Conservation (phyloP, 1,139 yeast species). For the Taphrina sp. region DNA sequence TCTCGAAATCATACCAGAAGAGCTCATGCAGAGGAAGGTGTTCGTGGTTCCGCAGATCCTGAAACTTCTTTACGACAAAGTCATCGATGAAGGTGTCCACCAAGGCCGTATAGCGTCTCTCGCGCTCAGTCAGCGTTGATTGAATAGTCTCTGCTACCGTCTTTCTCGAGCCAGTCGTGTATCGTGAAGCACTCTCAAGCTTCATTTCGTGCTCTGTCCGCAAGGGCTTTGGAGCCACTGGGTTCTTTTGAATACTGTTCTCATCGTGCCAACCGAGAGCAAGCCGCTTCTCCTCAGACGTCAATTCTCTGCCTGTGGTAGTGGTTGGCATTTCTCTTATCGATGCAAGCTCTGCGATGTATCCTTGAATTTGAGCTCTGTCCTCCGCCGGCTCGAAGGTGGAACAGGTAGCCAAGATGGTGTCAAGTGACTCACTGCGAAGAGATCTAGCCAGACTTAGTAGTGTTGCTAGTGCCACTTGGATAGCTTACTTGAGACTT, state of each 20-base stretch:
- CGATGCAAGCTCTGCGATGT: neutral
- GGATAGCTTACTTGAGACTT: conserved; percentile 14
- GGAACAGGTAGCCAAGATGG: too few relatives aligned
- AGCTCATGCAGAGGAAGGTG: conserved; percentile 28
- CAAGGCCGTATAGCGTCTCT: conserved; percentile 4
- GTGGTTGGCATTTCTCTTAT: too few relatives aligned
- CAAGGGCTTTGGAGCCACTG: neutral
- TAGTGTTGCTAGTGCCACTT: neutral
- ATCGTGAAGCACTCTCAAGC: neutral
- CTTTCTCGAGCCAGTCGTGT: neutral
- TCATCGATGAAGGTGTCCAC: conserved; percentile 3
- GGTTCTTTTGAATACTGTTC: too few relatives aligned
- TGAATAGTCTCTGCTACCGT: conserved; percentile 4
- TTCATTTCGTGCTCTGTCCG: conserved; percentile 9
- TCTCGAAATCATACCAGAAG: conserved; percentile 8
- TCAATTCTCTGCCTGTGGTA: too few relatives aligned
- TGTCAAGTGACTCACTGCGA: too few relatives aligned
- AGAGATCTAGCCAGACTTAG: too few relatives aligned
- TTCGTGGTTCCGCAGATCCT: conserved; percentile 16
- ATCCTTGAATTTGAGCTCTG: neutral
- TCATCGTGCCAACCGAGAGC: conserved; percentile 15
- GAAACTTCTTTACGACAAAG: conserved; percentile 5
- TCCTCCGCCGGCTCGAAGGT: too few relatives aligned
- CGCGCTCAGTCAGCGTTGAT: neutral
- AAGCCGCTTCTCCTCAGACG: neutral